These are phyloP conservation scores for Pestalotiopsis sp. DNA, from an alignment of 2,329 filamentous ascomycete species.

Conservation along the genomic window DNA sequence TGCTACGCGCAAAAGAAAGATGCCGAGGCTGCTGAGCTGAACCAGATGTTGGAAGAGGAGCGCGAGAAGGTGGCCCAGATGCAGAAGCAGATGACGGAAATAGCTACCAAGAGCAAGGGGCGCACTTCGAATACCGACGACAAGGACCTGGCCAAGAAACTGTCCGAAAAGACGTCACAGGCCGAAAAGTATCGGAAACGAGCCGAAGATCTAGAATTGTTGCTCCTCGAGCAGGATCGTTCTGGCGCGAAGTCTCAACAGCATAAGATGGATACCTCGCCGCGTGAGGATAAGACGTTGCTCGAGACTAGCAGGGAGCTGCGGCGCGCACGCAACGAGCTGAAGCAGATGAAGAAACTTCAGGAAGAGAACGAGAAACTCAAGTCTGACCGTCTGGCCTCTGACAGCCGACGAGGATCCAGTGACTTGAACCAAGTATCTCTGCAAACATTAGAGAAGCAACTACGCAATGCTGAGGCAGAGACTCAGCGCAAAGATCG, in stretches of 20 bases:
- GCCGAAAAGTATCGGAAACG: constrained; percentile 58
- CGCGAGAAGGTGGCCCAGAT: constrained; percentile 64
- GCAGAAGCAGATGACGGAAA: constrained; percentile 61
- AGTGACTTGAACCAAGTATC: constrained; percentile 22
- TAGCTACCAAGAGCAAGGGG: constrained; percentile 47
- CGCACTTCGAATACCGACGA: constrained; percentile 44
- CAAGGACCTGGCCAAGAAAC: constrained; percentile 49
- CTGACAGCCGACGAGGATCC: constrained; percentile 34
- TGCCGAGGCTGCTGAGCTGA: constrained; percentile 65
- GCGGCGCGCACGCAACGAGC: constrained; percentile 52
- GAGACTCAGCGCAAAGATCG: constrained; percentile 48
- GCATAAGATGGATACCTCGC: constrained; percentile 42
- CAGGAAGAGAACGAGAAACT: constrained; percentile 54
- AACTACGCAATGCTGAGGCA: constrained; percentile 44
- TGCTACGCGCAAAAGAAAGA: constrained; percentile 79
- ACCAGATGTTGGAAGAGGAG: constrained; percentile 66
- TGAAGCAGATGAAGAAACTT: constrained; percentile 51
- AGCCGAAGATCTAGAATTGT: constrained; percentile 57
- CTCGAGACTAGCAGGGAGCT: constrained; percentile 56
- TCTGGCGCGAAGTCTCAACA: constrained; percentile 26
- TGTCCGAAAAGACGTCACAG: constrained; percentile 58
- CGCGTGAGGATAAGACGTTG: constrained; percentile 50
- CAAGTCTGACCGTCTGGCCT: constrained; percentile 47
- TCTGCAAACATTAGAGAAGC: constrained; percentile 38
- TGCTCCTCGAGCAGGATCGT: constrained; percentile 43